Conservation (phyloP, 2,329 filamentous ascomycete species). For the Boeremia lycopersici region DNA sequence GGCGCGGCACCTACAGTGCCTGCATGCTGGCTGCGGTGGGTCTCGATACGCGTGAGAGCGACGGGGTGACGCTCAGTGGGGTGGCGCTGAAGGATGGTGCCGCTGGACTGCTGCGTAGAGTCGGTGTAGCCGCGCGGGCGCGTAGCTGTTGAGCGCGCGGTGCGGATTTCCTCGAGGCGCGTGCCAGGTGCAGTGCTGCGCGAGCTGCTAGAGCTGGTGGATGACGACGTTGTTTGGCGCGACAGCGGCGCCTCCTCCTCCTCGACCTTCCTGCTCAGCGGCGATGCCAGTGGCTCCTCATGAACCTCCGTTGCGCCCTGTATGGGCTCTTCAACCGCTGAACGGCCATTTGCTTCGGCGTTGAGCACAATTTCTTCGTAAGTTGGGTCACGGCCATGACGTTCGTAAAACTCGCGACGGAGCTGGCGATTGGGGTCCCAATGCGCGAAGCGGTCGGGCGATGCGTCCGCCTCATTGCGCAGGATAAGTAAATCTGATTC, state of each 20-base stretch:
- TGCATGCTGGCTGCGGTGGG: conserved; percentile 72
- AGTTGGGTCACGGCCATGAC: conserved; percentile 27
- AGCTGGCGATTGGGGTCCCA: conserved; percentile 41
- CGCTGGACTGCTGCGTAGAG: conserved; percentile 25
- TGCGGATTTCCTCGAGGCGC: conserved; percentile 39
- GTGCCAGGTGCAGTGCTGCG: conserved; percentile 20
- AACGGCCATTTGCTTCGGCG: conserved; percentile 13
- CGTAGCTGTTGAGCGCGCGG: conserved; percentile 25
- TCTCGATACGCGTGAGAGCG: conserved; percentile 73
- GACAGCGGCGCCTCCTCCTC: conserved; percentile 34
- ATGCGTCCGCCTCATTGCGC: conserved; percentile 37
- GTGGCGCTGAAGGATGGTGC: conserved; percentile 34
- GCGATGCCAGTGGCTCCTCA: conserved; percentile 10
- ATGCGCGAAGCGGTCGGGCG: conserved; percentile 30
- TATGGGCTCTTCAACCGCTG: background rate
- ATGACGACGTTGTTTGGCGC: conserved; percentile 30
- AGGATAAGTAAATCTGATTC: conserved; percentile 40
- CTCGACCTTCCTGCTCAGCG: conserved; percentile 7
- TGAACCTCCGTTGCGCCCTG: background rate
- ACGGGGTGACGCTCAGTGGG: conserved; percentile 69
- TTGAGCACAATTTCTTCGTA: conserved; percentile 17
- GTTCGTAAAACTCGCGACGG: conserved; percentile 29
- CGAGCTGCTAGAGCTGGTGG: conserved; percentile 26
- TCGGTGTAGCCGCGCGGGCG: conserved; percentile 27
- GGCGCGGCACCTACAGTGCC: conserved; percentile 66